Conservation (phyloP, 257 asterid species). For the Penstemon eatonii region DNA sequence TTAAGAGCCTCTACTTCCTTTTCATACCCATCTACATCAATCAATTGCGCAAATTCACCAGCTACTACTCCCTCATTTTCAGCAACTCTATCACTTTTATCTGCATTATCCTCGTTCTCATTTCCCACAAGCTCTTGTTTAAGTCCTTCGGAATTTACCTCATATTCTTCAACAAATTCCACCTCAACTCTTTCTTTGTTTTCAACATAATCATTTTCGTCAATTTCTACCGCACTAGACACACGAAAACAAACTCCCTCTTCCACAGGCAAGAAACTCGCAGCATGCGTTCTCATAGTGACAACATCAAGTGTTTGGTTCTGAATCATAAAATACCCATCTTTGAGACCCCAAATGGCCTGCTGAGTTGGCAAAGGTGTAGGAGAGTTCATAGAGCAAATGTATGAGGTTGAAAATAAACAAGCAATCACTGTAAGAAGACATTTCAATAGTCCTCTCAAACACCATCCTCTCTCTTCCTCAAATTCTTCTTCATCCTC, state of each 20-base stretch:
- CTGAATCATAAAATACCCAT: constrained; percentile 34
- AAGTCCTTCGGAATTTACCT: not conserved
- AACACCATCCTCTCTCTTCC: constrained; percentile 42
- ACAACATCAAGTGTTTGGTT: constrained; percentile 36
- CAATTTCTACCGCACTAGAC: constrained; percentile 17
- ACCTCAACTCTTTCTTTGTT: constrained; percentile 24
- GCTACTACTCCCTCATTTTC: constrained; percentile 12
- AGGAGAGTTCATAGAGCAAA: constrained; percentile 42
- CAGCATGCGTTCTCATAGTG: constrained; percentile 21
- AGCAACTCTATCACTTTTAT: constrained; percentile 15
- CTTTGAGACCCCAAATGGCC: constrained; percentile 30
- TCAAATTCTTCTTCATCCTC: constrained; percentile 36
- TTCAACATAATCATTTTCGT: constrained; percentile 19
- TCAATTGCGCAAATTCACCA: constrained; percentile 23
- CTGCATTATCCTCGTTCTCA: not conserved
- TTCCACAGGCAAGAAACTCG: constrained; percentile 30
- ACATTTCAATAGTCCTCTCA: constrained; percentile 45
- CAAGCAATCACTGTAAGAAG: constrained; percentile 40
- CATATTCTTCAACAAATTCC: constrained; percentile 26
- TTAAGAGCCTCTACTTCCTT: constrained; percentile 18
- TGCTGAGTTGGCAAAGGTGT: constrained; percentile 30
- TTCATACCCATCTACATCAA: constrained; percentile 22
- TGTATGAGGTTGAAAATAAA: constrained; percentile 40
- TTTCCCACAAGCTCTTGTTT: not conserved
- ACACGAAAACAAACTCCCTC: constrained; percentile 19